These are phyloP conservation scores for Cercospora brassicicola DNA, from an alignment of 2,329 filamentous ascomycete species.

Conservation along the genomic window DNA sequence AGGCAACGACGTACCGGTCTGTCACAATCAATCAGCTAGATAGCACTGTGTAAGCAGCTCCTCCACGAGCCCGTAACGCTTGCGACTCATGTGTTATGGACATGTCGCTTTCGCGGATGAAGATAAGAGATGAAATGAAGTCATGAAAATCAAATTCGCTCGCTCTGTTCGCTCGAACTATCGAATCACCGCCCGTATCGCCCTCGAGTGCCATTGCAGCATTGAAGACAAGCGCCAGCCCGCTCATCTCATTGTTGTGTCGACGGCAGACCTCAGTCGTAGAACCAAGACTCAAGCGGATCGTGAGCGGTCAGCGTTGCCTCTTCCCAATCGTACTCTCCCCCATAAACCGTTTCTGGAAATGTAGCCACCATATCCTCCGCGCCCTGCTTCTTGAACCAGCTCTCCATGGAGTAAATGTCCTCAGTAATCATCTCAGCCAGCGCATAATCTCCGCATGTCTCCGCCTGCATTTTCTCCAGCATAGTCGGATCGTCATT, in stretches of 20 bases:
- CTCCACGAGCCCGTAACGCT: not conserved
- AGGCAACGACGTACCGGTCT: not conserved
- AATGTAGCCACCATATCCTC: constrained; percentile 47
- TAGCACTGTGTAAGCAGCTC: not conserved
- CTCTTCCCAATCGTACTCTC: constrained; percentile 57
- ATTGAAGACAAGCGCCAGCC: not conserved
- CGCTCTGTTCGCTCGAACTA: not conserved
- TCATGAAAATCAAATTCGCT: not conserved
- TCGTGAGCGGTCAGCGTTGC: constrained; percentile 3
- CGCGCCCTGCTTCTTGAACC: constrained; percentile 46
- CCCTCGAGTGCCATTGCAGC: not conserved
- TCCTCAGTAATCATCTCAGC: constrained; percentile 47
- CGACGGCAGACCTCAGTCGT: not conserved
- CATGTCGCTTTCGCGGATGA: not conserved
- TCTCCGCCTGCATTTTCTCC: constrained; percentile 43
- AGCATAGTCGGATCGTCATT: constrained; percentile 50
- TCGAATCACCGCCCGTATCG: not conserved
- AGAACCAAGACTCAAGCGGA: not conserved
- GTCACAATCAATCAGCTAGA: not conserved
- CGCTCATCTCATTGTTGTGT: not conserved
- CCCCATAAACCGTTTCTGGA: constrained; percentile 52
- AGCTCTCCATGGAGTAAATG: constrained; percentile 49
- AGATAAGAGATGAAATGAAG: not conserved
- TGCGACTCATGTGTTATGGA: not conserved
- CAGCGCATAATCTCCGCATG: constrained; percentile 33